Conservation (phyloP, 495 filamentous ascomycete genomes). For the Cenococcum geophilum region DNA sequence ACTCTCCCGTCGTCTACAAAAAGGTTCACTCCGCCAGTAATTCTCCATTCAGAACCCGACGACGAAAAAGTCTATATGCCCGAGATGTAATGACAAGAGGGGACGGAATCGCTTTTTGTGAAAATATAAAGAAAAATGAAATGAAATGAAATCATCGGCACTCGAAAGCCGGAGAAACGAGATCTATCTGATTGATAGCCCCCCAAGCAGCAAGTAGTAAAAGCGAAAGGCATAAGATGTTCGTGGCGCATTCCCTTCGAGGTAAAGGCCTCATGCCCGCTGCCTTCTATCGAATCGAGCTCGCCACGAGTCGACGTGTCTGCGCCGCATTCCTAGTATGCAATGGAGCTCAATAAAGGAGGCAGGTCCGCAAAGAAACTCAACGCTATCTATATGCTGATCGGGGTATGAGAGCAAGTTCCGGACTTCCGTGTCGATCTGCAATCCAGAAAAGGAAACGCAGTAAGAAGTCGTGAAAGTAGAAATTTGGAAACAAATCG, state of each 20-base stretch:
- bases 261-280: slow-evolving; percentile 26
- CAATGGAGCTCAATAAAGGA: slow-evolving; percentile 48
- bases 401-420: slow-evolving; percentile 49
- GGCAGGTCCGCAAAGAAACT: slow-evolving; percentile 46
- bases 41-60: slow-evolving; percentile 17
- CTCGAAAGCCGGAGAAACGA: slow-evolving; percentile 33
- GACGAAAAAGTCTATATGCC: slow-evolving; percentile 25
- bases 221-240: slow-evolving; percentile 24
- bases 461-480: slow-evolving; percentile 29
- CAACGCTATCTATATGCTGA: slow-evolving; percentile 77
- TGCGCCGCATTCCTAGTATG: slow-evolving; percentile 38
- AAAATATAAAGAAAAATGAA: slow-evolving; percentile 18
- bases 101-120: slow-evolving; percentile 29
- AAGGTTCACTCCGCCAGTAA: slow-evolving; percentile 14
- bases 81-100: slow-evolving; percentile 25
- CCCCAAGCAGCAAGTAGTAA: slow-evolving; percentile 30
- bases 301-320: slow-evolving; percentile 26
- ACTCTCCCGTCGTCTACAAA: slow-evolving; percentile 27
- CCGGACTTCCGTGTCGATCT: slow-evolving; percentile 39
- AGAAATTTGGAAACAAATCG: slow-evolving; percentile 16
- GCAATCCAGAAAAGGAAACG: slow-evolving; percentile 30
- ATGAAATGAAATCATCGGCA: slow-evolving; percentile 27
- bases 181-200: slow-evolving; percentile 26
- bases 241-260: slow-evolving; percentile 25
- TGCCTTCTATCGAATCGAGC: slow-evolving; percentile 31